Evolutionary conservation across 2,329 filamentous ascomycete genomes (phyloP), one percentile per base, ranked within the genome.

Genomic region (Rutstroemia sp.): DNA sequence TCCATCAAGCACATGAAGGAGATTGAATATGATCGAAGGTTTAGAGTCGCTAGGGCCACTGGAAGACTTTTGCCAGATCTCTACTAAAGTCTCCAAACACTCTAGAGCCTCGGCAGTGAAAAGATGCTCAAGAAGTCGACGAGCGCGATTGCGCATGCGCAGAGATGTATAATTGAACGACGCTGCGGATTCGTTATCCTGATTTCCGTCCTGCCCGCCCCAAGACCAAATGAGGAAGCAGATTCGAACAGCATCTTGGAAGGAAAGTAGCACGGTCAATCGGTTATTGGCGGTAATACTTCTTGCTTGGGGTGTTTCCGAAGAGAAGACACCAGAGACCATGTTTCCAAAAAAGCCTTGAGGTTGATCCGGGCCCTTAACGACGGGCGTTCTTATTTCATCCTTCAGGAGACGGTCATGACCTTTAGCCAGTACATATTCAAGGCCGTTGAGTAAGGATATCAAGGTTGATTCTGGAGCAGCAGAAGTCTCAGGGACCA

Each of bases 191-290:
- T 80, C 78, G 1, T 75, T 68, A 67, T 95, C 88, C 54, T 87
- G 82, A 7, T 70, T 71, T 17, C 78, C 73, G 64, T 86, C 84
- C 67, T 86, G 82, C 5, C 88, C 80, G 14, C 81, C 89, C 92
- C 94, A 99, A 0, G 89, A 88, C 94, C 95, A 99, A 52, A 99
- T 96, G 12, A 79, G 83, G 69, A 95, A 95, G 71, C 92, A 96
- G 50, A 95, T 88, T 23, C 90, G 84, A 57, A 97, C 89, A 1
- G 92, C 90, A 69, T 99, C 95, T 70, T 97, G 92, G 69, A 99
- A 96, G 10, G 92, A 95, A n/a, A 99, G 78, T 45, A 96, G 78
- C 19, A 99, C 92, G 0, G 94, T 97, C 21, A 99, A 78, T 47
- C 92, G 83, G 65, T 94, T 92, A 67, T 97, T 99, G 8, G 92